These are phyloP conservation scores for Penicillium sp. DNA, from an alignment of 2,329 filamentous ascomycete species.

Conservation along the genomic window DNA sequence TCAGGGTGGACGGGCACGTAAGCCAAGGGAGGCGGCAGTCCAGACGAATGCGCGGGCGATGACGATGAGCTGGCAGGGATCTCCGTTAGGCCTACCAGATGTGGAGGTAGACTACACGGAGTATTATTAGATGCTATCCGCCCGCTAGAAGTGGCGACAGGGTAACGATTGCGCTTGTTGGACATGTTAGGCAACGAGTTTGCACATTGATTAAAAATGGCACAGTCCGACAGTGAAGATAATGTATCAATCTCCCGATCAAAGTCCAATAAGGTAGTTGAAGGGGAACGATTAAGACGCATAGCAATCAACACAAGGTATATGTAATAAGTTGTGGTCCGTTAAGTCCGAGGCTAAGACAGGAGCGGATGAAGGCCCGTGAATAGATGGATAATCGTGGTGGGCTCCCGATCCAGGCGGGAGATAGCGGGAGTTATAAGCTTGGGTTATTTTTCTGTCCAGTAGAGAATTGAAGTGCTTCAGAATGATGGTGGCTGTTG, in stretches of 20 bases:
- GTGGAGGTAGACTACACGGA: neutral
- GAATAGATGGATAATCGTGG: neutral
- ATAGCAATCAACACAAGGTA: constrained; percentile 8
- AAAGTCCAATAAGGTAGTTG: constrained; percentile 6
- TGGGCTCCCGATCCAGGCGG: constrained; percentile 4
- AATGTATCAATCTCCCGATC: constrained; percentile 5
- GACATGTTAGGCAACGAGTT: neutral
- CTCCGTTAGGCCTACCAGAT: constrained; percentile 8
- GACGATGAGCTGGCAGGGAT: constrained; percentile 12
- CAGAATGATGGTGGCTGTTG: neutral
- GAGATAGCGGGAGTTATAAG: constrained; percentile 7
- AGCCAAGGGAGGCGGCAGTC: constrained; percentile 7
- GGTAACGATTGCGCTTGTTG: constrained; percentile 1
- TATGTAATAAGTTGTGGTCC: neutral
- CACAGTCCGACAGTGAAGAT: neutral
- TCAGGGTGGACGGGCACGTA: constrained; percentile 8
- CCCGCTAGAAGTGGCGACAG: neutral
- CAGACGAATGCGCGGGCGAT: constrained; percentile 2
- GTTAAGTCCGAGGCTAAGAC: neutral
- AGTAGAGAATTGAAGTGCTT: neutral
- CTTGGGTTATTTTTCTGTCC: neutral
- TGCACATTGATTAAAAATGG: neutral
- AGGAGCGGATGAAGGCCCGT: neutral
- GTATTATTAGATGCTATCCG: constrained; percentile 1
- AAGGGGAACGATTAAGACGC: constrained; percentile 5